Base-by-base conservation (phyloP, 2,329 filamentous ascomycete genomes). In the Cladophialophora psammophila region DNA sequence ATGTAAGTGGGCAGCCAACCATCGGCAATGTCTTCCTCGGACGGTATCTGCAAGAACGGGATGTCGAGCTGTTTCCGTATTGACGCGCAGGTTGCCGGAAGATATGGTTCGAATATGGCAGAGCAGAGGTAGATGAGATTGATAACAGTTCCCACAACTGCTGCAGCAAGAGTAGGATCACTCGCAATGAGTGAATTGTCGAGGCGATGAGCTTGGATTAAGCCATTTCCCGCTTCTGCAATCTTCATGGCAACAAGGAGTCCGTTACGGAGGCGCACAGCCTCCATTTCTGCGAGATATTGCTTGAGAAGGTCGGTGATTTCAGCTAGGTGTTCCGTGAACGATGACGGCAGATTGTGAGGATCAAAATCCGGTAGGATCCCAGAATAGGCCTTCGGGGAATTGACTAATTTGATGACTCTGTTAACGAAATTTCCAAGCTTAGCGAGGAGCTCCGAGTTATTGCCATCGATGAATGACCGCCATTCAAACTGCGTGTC, bases 401-500 rank as follows among this genome's bases (percentile, higher is more conserved):
- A 72, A 79, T 92, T 88, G 78, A 90, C 86, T 76, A 92, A 91
- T 80, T 93, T 93, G 79, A 92, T 83, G 34, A 91, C 83, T 63
- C 90, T 85, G 79, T 91, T 90, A 76, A 91, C 88, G 73, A 92
- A 87, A 78, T 93, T 93, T 18, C 85, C 88, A 65, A 90, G 84
- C 72, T 91, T 91, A 71, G 89, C 85, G 35, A 91, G 83, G n/a
- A 97, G 86, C 76, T 95, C 92, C 75, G 91, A 93, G 83, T 97
- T 97, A 84, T 97, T 97, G 72, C 87, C 85, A 40, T 88, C 86
- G 69, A 95, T 90, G 80, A 97, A 96, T 54, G 90, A 86, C 65
- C 87, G 87, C 93, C 93, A 97, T 77, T 94, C 91, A 78, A 97
- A 97, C 76, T 97, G 91, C 0, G 92, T 91, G 76, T 97, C 94